Percentiles rank a stretch among this genome's conserved stretches.
phyloP scores from a whole-genome alignment of 345 rosid species.

The Fremontodendron californicum region DNA sequence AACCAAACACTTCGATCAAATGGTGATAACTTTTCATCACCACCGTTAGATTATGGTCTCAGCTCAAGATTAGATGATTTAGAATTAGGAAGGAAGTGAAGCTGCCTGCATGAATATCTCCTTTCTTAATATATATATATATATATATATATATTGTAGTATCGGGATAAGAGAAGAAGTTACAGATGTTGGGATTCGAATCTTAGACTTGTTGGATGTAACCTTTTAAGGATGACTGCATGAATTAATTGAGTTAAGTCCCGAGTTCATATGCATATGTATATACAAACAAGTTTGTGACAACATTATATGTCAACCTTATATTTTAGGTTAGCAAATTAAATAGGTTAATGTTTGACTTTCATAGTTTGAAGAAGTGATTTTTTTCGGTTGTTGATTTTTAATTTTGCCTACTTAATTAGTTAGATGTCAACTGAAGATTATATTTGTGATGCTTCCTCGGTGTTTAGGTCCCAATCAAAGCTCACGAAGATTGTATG shows the following conservation, averaged over 20 bases:
- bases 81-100: constrained; percentile 31
- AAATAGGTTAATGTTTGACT: not conserved
- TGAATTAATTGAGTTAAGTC: too few relatives aligned
- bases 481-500: too few relatives aligned
- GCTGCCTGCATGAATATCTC: not conserved
- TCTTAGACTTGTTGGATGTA: too few relatives aligned
- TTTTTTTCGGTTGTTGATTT: too few relatives aligned
- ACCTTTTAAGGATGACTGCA: too few relatives aligned
- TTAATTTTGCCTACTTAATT: too few relatives aligned
- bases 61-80: constrained; percentile 20
- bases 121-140: not conserved
- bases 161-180: too few relatives aligned
- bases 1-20: constrained; percentile 1
- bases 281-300: not conserved
- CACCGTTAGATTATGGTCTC: not conserved
- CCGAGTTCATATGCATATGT: not conserved
- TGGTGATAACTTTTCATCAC: constrained; percentile 6
- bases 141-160: too few relatives aligned
- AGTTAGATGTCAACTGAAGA: not conserved
- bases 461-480: not conserved
- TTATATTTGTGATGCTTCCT: not conserved
- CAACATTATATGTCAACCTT: not conserved
- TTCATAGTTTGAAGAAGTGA: too few relatives aligned
- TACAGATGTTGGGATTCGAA: too few relatives aligned
- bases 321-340: not conserved